phyloP scores from a whole-genome alignment of 2,329 filamentous ascomycete genomes.

The Rhexocercosporidium sp. region DNA sequence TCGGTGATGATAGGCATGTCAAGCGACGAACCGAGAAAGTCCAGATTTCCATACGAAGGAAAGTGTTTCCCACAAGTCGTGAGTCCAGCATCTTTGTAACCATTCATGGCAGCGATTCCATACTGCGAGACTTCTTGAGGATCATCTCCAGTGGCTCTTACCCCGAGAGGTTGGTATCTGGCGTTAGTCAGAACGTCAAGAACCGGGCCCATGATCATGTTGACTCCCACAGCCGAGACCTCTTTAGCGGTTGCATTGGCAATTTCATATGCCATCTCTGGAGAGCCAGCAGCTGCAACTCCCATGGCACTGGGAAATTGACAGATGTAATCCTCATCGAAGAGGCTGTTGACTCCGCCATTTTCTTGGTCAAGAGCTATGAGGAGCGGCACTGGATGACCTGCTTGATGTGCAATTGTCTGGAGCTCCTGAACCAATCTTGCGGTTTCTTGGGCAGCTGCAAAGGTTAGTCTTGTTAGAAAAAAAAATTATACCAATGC shows the following conservation, averaged over 20 bases:
- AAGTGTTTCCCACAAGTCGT: conserved; percentile 96
- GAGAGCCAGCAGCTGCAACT: conserved; percentile 87
- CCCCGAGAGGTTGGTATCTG: conserved; percentile 86
- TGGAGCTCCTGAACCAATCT: conserved; percentile 89
- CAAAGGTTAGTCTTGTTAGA: conserved; percentile 27
- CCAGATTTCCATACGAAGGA: conserved; percentile 92
- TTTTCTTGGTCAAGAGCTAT: conserved; percentile 98
- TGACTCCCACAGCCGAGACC: conserved; percentile 90
- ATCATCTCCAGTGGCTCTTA: conserved; percentile 88
- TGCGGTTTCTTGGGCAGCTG: conserved; percentile 90
- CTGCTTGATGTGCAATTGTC: conserved; percentile 86
- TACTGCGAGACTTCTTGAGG: conserved; percentile 94
- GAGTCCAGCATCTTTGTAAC: conserved; percentile 88
- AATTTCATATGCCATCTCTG: conserved; percentile 84
- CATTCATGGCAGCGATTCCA: conserved; percentile 87
- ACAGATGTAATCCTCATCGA: conserved; percentile 93
- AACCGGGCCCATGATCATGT: conserved; percentile 92
- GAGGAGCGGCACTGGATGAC: conserved; percentile 85
- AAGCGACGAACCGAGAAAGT: conserved; percentile 87
- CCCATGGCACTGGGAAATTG: conserved; percentile 98
- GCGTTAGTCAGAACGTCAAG: conserved; percentile 94
- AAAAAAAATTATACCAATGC: neutral
- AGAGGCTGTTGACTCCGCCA: conserved; percentile 95
- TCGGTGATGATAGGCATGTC: conserved; percentile 97
- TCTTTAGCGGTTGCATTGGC: conserved; percentile 94